Conservation (phyloP, 2,329 filamentous ascomycete species). For the Trichophyton simii region DNA sequence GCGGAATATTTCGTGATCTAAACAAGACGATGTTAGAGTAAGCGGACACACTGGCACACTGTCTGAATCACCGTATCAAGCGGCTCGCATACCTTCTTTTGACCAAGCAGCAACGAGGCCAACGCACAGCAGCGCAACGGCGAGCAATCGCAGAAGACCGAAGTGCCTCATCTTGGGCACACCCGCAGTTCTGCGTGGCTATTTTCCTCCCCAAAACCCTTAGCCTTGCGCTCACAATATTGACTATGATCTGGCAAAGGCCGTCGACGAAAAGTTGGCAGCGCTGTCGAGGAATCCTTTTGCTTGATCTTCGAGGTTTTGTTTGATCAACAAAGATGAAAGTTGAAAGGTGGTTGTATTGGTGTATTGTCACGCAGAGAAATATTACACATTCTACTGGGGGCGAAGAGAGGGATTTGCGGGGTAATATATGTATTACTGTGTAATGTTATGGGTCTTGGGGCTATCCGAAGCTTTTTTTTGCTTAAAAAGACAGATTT, state of each 20-base stretch:
- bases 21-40: constrained; percentile 1
- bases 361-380: background rate
- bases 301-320: background rate
- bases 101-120: constrained; percentile 64
- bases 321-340: background rate
- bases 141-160: constrained; percentile 46
- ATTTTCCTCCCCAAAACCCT: background rate
- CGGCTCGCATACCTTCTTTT: constrained; percentile 58
- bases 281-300: background rate
- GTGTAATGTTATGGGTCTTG: background rate
- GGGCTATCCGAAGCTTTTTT: too few relatives aligned
- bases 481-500: background rate
- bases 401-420: background rate
- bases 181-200: background rate
- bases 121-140: constrained; percentile 56
- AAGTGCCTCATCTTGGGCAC: constrained; percentile 55
- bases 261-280: background rate
- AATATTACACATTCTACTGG: background rate
- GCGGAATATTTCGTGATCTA: constrained; percentile 96
- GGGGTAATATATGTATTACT: background rate
- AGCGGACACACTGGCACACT: background rate
- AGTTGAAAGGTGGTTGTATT: background rate
- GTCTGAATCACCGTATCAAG: background rate
- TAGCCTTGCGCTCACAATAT: background rate
- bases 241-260: background rate